A percentile compares a stretch with the other conserved stretches of the same genome.
Conservation (phyloP, 2,329 filamentous ascomycete genomes). For the Chaetomiaceae sp. region DNA sequence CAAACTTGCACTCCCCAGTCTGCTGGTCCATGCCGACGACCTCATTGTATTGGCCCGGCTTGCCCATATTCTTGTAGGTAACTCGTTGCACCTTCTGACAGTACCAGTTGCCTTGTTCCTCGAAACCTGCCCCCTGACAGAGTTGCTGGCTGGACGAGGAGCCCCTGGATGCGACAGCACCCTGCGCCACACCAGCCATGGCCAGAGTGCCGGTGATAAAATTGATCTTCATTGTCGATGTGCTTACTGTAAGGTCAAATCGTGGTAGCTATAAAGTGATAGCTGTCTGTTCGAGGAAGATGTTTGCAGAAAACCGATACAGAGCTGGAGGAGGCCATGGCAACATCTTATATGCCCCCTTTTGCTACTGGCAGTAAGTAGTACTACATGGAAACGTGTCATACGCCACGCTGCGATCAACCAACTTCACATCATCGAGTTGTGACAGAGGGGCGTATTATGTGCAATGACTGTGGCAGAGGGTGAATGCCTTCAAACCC, state of each 20-base stretch:
- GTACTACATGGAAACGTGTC: not conserved
- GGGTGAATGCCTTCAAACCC: no score
- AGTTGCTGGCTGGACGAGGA: slow-evolving; percentile 26
- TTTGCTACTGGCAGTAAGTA: no score
- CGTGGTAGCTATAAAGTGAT: no score
- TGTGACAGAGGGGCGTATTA: not conserved
- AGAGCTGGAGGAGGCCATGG: no score
- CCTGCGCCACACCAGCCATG: slow-evolving; percentile 26
- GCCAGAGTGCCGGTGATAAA: slow-evolving; percentile 27
- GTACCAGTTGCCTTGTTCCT: slow-evolving; percentile 56
- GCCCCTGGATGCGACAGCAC: not conserved
- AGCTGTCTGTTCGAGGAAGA: no score
- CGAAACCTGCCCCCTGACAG: slow-evolving; percentile 32
- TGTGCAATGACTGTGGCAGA: not conserved
- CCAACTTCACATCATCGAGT: not conserved
- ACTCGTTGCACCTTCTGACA: slow-evolving; percentile 61
- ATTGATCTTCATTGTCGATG: not conserved
- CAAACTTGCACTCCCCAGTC: slow-evolving; percentile 49
- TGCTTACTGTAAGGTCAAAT: no score
- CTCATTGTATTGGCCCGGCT: slow-evolving; percentile 58
- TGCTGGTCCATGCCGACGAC: slow-evolving; percentile 56
- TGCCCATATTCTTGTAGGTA: slow-evolving; percentile 60
- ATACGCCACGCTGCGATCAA: not conserved
- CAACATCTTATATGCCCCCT: not conserved
- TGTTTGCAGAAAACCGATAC: not conserved